These are phyloP conservation scores for Phyllosticta ampelicida DNA, from an alignment of 2,329 filamentous ascomycete species.

Conservation along the genomic window DNA sequence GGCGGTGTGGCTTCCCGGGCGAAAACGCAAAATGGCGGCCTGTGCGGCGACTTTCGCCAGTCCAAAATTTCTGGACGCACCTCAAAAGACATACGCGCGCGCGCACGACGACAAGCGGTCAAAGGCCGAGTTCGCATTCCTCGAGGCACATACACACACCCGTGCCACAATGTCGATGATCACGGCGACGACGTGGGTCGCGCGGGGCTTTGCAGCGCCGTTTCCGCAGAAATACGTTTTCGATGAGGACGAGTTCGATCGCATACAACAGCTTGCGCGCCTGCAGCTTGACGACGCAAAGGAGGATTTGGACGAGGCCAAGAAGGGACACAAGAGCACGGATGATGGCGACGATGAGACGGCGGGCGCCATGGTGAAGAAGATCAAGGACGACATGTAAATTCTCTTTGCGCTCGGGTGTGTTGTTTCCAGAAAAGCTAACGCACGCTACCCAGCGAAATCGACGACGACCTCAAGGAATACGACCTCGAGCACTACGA, in stretches of 20 bases:
- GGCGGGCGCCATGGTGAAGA: conserved; percentile 8
- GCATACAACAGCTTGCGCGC: conserved; percentile 42
- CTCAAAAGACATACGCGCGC: neutral
- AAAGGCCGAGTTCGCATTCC: neutral
- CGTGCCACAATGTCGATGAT: conserved; percentile 42
- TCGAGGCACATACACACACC: neutral
- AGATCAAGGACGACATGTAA: conserved; percentile 15
- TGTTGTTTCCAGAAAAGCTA: neutral
- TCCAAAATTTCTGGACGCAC: neutral
- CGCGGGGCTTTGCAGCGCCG: conserved; percentile 39
- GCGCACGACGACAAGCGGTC: neutral
- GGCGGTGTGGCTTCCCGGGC: neutral
- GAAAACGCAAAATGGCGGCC: neutral
- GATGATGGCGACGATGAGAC: conserved; percentile 16
- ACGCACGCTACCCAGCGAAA: conserved; percentile 21
- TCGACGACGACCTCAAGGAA: conserved; percentile 83
- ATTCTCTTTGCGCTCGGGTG: conserved; percentile 14
- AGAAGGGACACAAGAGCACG: conserved; percentile 32
- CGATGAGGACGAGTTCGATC: conserved; percentile 41
- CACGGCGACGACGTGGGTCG: conserved; percentile 43
- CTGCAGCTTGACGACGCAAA: conserved; percentile 81
- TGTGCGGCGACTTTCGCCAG: neutral
- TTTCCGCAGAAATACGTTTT: conserved; percentile 40
- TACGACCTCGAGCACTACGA: conserved; percentile 97
- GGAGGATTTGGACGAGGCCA: conserved; percentile 55